These are phyloP conservation scores for Calcarisporium arbuscula DNA, from an alignment of 2,329 filamentous ascomycete genomes.

Conservation along the genomic window DNA sequence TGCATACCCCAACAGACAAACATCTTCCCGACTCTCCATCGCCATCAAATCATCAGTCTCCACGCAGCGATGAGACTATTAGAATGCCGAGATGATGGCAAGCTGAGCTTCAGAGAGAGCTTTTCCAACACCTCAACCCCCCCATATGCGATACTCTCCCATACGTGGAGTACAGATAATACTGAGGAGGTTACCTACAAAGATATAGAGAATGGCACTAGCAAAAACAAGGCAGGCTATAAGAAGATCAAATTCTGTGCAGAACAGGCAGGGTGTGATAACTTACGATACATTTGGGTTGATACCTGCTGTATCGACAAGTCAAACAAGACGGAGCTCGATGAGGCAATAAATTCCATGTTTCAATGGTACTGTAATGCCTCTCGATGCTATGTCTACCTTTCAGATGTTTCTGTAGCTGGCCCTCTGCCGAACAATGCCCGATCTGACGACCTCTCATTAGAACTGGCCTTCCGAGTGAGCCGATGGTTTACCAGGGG, in stretches of 20 bases:
- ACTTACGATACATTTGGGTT: conserved; percentile 19
- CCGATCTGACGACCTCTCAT: not conserved
- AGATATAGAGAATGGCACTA: conserved; percentile 7
- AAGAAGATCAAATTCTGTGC: conserved; percentile 11
- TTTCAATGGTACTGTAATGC: conserved; percentile 18
- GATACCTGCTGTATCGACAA: conserved; percentile 23
- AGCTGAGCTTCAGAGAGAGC: too few species aligned
- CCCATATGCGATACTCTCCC: conserved; percentile 22
- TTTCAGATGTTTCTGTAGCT: conserved; percentile 15
- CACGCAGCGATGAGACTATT: too few species aligned
- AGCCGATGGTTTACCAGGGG: conserved; percentile 16
- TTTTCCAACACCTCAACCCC: conserved; percentile 13
- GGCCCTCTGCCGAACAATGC: not conserved
- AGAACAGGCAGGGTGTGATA: conserved; percentile 9
- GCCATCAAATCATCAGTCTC: too few species aligned
- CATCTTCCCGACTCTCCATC: too few species aligned
- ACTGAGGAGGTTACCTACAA: conserved; percentile 19
- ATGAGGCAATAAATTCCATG: conserved; percentile 22
- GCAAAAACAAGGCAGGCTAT: conserved; percentile 10
- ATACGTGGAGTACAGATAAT: conserved; percentile 20
- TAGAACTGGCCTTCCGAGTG: not conserved
- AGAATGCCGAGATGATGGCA: too few species aligned
- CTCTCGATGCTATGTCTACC: conserved; percentile 17
- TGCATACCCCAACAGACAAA: too few species aligned
- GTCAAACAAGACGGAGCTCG: conserved; percentile 20